Evolutionary conservation across 192 early-diverging fungal genomes (phyloP).

Genomic region (Coemansia aciculifera): DNA sequence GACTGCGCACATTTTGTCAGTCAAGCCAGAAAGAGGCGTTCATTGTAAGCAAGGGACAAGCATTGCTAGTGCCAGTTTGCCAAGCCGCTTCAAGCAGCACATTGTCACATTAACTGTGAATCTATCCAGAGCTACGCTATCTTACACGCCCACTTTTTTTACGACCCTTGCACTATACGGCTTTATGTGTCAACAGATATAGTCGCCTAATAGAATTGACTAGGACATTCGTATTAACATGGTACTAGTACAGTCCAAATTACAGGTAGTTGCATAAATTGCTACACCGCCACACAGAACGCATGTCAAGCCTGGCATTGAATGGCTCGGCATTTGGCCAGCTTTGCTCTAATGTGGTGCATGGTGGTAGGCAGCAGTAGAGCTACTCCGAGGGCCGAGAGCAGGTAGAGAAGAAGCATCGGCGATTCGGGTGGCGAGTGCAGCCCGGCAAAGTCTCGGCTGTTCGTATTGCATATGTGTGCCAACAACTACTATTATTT

Average conservation of each 20-base stretch:
- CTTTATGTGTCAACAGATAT: neutral
- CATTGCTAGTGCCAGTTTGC: neutral
- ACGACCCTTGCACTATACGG: neutral
- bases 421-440: conserved; percentile 3
- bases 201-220: neutral
- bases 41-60: neutral
- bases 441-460: conserved; percentile 6
- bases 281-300: neutral
- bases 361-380: neutral
- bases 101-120: neutral
- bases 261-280: neutral
- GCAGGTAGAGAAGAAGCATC: neutral
- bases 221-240: neutral
- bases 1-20: neutral
- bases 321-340: neutral
- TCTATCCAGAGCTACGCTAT: neutral
- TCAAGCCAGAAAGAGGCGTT: neutral
- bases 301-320: neutral
- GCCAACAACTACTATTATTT: neutral
- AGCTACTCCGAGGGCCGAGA: neutral
- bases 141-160: neutral
- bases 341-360: neutral
- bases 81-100: neutral
- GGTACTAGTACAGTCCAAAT: neutral
- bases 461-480: neutral